Evolutionary conservation across 2,329 filamentous ascomycete genomes (phyloP), one percentile per base, ranked within the genome.

Genomic region (Purpureocillium takamizusanense): DNA sequence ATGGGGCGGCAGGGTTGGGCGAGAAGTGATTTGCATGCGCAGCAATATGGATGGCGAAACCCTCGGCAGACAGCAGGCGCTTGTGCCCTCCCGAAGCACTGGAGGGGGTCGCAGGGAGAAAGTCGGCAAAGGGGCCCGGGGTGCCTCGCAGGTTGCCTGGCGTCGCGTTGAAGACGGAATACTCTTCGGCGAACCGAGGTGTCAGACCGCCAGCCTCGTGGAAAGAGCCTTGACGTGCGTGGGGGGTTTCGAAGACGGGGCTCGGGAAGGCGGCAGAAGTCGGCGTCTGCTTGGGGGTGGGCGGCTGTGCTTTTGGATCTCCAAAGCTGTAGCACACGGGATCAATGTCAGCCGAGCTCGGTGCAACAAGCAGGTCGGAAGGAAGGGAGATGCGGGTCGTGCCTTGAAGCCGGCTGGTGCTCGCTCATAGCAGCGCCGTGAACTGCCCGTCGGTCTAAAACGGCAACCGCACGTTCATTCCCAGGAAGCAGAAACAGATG

Each of bases 21-120:
- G 73, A 73, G 49, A 76, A 71, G 53, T 81, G 72, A 48, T 76
- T 78, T 50, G 69, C 72, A 75, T 83, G 77, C 53, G 78, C 69
- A 53, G 70, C 66, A 47, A 75, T 67, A 46, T 74, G 70, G 41
- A 59, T 61, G 35, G 67, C 65, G 44, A 73, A 54, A 42, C 63
- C 64, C 40, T 67, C 72, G 31, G 63, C 57, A 36, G 72, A 75
- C n/a, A 71, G 57, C n/a, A 66, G 58, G 34, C 69, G 66, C 51
- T 73, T 76, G 45, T 71, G 67, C 15, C 56, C 47, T 31, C 55
- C 42, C 35, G 58, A 52, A 15, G 51, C 44, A 28, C 51, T 53
- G 40, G 59, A 60, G 12, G 63, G 60, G 30, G 54, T 44, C 54
- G 63, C 39, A 50, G 59, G 46, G 51, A 52, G 50, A 50, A 69